Evolutionary conservation across 2,329 filamentous ascomycete species (phyloP), one percentile per base, ranked within the genome.

Genomic region (Sphaerulina vaccinii): DNA sequence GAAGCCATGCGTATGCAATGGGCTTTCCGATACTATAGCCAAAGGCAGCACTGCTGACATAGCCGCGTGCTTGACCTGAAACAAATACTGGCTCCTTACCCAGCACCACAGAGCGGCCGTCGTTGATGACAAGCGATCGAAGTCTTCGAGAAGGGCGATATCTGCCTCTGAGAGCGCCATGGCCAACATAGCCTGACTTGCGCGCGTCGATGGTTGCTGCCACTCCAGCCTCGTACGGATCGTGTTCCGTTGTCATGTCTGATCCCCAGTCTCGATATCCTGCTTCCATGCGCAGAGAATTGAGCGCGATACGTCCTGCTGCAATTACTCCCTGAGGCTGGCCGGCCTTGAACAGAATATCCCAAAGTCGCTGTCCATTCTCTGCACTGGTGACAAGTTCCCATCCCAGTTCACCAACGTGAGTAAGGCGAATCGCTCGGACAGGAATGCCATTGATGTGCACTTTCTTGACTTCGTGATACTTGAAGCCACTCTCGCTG

Each of bases 41-140:
- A 60, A 84, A 85, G 0, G 78, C 80, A 1, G 82, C 77, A 45
- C 74, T 84, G 1, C 81, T 84, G 21, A 85, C 72, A 55, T 85
- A 85, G 0, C 83, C 82, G 1, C 70, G 71, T 0, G 75, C 57
- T 48, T 74, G 66, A 7, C 74, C 75, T 2, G 75, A 63, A 11
- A 73, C 57, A 49, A 77, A 83, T 0, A 85, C 79, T 0, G 83
- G 82, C 62, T 85, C 82, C 61, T 84, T 84, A 5, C 82, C 82
- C 1, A 85, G 65, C 0, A 84, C 73, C 56, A 84, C 70, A 0
- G 81, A 84, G 3, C 63, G 66, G 0, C 79, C 77, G 53, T 85
- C 80, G 35, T 84, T 73, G 23, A 85, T 60, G 0, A 75, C 79
- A 1, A 85, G 64, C 49, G 78, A 80, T 1, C 79, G 73, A 3